Evolutionary conservation across 2,329 filamentous ascomycete species (phyloP), one percentile per base, ranked within the genome.

Genomic region (Arthroderma uncinatum): DNA sequence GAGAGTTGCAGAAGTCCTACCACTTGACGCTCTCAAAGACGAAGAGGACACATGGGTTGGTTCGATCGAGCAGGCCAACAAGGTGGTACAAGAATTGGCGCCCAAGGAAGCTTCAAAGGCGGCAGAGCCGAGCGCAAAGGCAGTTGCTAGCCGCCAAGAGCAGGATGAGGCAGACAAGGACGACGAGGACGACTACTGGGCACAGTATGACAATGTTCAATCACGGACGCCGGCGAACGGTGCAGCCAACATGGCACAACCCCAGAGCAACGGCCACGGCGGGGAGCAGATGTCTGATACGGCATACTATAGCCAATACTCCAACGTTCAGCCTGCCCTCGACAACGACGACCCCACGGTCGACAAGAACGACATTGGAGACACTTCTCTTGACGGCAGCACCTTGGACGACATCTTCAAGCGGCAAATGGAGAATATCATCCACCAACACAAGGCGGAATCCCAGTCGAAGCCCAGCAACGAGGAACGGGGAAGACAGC

Each of bases 151-250:
- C n/a, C 53, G 64, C 23, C 56, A 64, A 36, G 62, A 68, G 53
- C 55, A 56, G 16, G 58, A 58, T 23, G 63, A 66, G 5, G 67
- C 73, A n/a, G 76, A 79, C 2, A 76, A 78, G 1, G 78, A 80
- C 19, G 80, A 83, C 57, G 82, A 84, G 55, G 81, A 81, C 60
- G 78, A 79, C 61, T 85, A 85, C 67, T 85, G 82, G 82, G 81
- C 79, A 2, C 77, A 79, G 62, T 84, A 85, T 63, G 81, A 83
- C 67, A 73, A 74, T 55, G 81, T 79, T 2, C 79, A 80, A 1
- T 74, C 73, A 33, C 66, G 73, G 53, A 80, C 79, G 10, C 79
- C 79, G 8, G 71, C 72, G 1, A 63, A 65, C 36, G 73, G 74
- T 55, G 67, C 25, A 19, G 25, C n/a, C 28, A 19, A 25, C 47